A percentile compares a stretch with the other conserved stretches of the same genome.
These are phyloP conservation scores for Mortierella sp. DNA, from an alignment of 371 early-diverging fungal genomes.

Conservation along the genomic window DNA sequence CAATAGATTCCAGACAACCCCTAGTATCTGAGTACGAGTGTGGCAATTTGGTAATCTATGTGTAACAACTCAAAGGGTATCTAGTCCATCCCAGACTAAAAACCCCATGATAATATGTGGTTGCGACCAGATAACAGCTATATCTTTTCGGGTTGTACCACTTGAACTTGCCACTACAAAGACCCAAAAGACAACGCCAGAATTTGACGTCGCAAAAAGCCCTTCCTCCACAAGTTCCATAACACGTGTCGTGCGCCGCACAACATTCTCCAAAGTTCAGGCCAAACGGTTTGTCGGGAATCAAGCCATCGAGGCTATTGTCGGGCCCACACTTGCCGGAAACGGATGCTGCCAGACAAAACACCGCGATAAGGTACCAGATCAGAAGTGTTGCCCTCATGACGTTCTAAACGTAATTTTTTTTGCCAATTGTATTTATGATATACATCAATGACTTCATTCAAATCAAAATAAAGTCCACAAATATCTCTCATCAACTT, in stretches of 20 bases:
- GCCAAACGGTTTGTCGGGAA: not conserved
- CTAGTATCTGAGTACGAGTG: not conserved
- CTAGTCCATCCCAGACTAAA: not conserved
- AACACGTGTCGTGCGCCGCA: not conserved
- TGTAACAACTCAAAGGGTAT: not conserved
- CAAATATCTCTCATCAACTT: not conserved
- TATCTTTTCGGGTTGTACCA: conserved; percentile 6
- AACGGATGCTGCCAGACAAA: not conserved
- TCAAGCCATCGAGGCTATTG: not conserved
- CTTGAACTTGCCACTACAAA: not conserved
- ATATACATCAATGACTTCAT: not conserved
- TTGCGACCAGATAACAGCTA: conserved; percentile 1
- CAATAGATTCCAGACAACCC: no score
- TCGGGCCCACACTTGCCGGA: not conserved
- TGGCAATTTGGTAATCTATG: not conserved
- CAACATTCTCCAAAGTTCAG: not conserved
- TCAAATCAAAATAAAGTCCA: not conserved
- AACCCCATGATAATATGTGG: not conserved
- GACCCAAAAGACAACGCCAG: not conserved
- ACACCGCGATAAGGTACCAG: not conserved
- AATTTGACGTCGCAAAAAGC: not conserved
- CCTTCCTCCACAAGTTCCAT: not conserved
- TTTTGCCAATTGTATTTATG: not conserved
- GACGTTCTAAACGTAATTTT: not conserved
- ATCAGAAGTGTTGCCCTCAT: not conserved